These are phyloP conservation scores for Penicillium hesseltinei DNA, from an alignment of 2,329 filamentous ascomycete genomes.

Conservation along the genomic window DNA sequence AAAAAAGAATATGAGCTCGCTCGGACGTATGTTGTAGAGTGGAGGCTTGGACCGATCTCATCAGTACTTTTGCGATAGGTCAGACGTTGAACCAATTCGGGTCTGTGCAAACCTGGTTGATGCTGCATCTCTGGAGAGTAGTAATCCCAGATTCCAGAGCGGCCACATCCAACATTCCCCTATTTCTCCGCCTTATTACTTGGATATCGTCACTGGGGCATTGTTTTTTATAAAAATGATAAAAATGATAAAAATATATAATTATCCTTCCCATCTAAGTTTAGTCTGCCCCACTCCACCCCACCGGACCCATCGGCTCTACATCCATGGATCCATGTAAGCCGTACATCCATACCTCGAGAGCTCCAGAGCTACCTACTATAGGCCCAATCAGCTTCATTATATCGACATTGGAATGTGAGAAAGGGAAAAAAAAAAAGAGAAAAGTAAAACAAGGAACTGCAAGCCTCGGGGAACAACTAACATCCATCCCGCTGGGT, in stretches of 20 bases:
- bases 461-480: conserved; percentile 1
- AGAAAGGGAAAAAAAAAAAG: background rate
- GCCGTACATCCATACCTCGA: background rate
- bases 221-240: background rate
- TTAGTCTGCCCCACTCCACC: background rate
- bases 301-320: background rate
- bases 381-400: background rate
- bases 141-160: conserved; percentile 8
- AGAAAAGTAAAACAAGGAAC: background rate
- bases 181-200: conserved; percentile 4
- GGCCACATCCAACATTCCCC: conserved; percentile 1
- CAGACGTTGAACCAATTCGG: conserved; percentile 10
- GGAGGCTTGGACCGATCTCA: conserved; percentile 13
- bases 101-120: conserved; percentile 27
- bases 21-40: conserved; percentile 4
- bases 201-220: background rate
- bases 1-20: conserved; percentile 10
- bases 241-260: background rate
- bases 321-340: background rate
- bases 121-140: conserved; percentile 17
- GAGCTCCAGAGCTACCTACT: background rate
- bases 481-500: background rate
- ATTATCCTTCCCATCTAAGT: background rate
- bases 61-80: conserved; percentile 14
- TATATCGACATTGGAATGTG: conserved; percentile 1